Percentiles rank a stretch among this genome's conserved stretches.
Evolutionary conservation across 1,139 yeast species (phyloP).

Genomic region (Sugiyamaella novakii): DNA sequence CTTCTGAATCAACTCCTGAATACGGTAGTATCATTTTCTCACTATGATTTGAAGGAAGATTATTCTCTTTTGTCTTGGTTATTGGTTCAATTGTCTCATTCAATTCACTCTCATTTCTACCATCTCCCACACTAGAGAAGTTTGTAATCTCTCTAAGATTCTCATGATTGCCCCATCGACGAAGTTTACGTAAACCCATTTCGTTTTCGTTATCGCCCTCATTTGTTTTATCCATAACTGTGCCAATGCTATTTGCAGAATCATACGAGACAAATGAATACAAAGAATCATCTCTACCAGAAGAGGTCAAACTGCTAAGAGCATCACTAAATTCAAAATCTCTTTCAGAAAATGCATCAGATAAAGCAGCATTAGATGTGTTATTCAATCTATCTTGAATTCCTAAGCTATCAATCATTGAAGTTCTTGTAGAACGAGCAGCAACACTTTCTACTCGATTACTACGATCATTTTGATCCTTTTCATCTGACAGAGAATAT

Average conservation of each 20-base stretch:
- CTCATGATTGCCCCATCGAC: constrained; percentile 24
- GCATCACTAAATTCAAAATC: constrained; percentile 35
- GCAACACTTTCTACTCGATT: background rate
- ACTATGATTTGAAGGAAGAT: background rate
- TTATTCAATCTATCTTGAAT: constrained; percentile 28
- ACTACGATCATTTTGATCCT: constrained; percentile 1
- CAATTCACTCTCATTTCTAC: background rate
- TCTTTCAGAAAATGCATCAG: constrained; percentile 26
- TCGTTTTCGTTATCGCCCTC: constrained; percentile 18
- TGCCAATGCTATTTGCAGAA: constrained; percentile 21
- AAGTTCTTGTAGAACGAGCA: constrained; percentile 15
- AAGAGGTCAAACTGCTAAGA: constrained; percentile 15
- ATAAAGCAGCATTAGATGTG: constrained; percentile 18
- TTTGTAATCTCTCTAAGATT: constrained; percentile 24
- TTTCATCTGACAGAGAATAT: constrained; percentile 8
- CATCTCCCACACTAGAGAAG: constrained; percentile 13
- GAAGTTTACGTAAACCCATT: constrained; percentile 13
- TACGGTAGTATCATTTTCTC: constrained; percentile 14
- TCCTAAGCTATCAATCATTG: constrained; percentile 29
- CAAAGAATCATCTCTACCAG: constrained; percentile 17
- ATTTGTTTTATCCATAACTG: constrained; percentile 20
- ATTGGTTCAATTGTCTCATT: background rate
- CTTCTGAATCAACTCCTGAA: constrained; percentile 32
- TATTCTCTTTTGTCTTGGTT: background rate
- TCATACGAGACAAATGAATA: constrained; percentile 35